Evolutionary conservation across 2,329 filamentous ascomycete genomes (phyloP), one percentile per base, ranked within the genome.

Genomic region (Rugonectria rugulosa): DNA sequence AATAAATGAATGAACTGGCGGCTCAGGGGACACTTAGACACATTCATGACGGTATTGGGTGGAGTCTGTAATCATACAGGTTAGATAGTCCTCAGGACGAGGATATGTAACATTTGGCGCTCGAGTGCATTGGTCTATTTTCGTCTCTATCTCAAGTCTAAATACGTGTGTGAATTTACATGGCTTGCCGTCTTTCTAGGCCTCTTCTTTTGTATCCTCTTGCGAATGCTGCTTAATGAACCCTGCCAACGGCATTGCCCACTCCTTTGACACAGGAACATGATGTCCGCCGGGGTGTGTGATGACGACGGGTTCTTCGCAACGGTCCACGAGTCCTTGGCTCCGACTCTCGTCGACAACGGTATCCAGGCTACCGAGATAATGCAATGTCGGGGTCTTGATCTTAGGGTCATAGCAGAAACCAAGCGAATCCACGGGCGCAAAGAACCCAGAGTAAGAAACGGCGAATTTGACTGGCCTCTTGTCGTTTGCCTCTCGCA

Each of bases 211-310:
- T n/a, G 51, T 52, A 21, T 65, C 58, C 1, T 72, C 64, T 37
- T 72, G 57, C 17, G 66, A 65, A 44, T 77, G 69, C 46, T 76
- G 71, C 64, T 73, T 77, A 52, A 95, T 85, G 69, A 93, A 96
- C 1, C 81, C 85, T 5, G 89, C 87, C 61, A 96, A 75, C 26
- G 88, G 88, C 79, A 88, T 88, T 17, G 88, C 85, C 83, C 89
- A 95, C 63, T 92, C 89, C 77, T 89, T 91, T 63, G 88, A 86
- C 56, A 92, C 87, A 0, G 94, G 94, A 68, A 97, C 84, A 68
- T 96, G 92, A 72, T 98, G 94, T 0, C 93, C 93, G 7, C 94
- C 94, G 1, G 94, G 93, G 73, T 96, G 92, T 65, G 89, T 83
- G 65, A 85, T 69, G 61, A 85, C 79, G 68, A 79, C 40, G 0